Base-by-base conservation (phyloP, 768 basidiomycete species). In the Candolleomyces aberdarensis region DNA sequence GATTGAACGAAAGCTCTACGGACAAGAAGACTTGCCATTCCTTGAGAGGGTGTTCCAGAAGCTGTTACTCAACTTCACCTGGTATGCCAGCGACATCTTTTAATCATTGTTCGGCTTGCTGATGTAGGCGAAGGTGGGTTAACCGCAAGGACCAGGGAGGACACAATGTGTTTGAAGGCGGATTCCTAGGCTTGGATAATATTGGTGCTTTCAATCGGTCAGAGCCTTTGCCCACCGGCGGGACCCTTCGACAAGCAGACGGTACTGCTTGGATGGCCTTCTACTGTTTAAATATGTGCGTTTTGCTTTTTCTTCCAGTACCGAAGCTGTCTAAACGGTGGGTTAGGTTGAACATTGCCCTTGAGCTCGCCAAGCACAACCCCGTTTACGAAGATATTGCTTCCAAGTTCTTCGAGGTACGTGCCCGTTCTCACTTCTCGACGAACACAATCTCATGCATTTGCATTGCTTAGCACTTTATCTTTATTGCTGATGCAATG, bases 231-330 rank as follows among this genome's bases (percentile, higher is more conserved):
- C 97, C 97, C 7, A 98, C 96, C 5, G 96, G 96, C 39, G 97
- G 97, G 9, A 85, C 77, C 17, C 80, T 99, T 61, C 94, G 96
- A 57, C 97, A 99, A 76, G 95, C 97, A 8, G 97, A 99, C 71
- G 96, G 96, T 9, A 99, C 97, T 6, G 94, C 96, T 0, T 99
- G 97, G 97, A 99, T 99, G 97, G 97, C 95, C 36, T 99, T 98
- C 78, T 99, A 96, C 74, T 94, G 89, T 66, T 75, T 98, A 60
- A 97, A 97, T 70, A 98, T 98, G 97, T 92, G 62, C 66, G 85
- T 67, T 31, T 9, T 39, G 41, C 47, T 55, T 32, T 26, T 40
- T 61, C 13, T 9, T 31, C 54, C 32, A 10, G 14, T 36, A 13
- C 46, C 31, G n/a, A 19, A 39, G 15, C 3, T 40, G 17, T 47